phyloP scores from a whole-genome alignment of 164 flowering plant species.

The Stephania cephalantha region DNA sequence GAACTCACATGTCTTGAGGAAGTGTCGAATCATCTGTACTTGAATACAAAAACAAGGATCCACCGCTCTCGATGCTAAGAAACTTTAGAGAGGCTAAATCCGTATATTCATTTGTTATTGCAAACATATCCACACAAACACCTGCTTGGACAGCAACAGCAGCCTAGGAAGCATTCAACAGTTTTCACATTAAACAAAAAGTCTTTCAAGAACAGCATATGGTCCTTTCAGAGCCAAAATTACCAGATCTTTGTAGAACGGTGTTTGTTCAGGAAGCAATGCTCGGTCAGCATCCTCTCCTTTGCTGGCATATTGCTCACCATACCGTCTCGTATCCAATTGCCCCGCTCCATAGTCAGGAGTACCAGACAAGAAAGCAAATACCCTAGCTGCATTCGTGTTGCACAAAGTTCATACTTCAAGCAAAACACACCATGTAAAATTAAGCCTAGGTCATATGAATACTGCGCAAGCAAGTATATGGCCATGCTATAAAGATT shows the following conservation, averaged over 20 bases:
- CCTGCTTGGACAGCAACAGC: conserved; percentile 99
- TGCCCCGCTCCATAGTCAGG: conserved; percentile 99
- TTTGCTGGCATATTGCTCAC: conserved; percentile 98
- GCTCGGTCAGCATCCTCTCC: conserved; percentile 99
- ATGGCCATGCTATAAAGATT: conserved; percentile 5
- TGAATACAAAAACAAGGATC: conserved; percentile 77
- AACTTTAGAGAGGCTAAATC: conserved; percentile 95
- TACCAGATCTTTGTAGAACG: conserved; percentile 96
- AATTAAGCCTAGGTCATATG: neutral
- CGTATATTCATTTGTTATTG: conserved; percentile 97
- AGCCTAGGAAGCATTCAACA: conserved; percentile 59
- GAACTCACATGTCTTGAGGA: conserved; percentile 96
- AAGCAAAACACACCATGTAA: neutral
- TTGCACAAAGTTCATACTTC: conserved; percentile 6
- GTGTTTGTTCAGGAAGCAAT: conserved; percentile 96
- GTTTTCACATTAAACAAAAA: conserved; percentile 15
- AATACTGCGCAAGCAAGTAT: neutral
- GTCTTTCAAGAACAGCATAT: neutral
- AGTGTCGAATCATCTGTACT: conserved; percentile 96
- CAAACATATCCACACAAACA: conserved; percentile 97
- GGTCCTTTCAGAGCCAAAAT: neutral
- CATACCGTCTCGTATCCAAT: conserved; percentile 87
- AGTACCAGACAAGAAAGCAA: conserved; percentile 96
- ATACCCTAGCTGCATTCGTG: conserved; percentile 73
- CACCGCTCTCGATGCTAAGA: conserved; percentile 98